A percentile compares a stretch with the other conserved stretches of the same genome.
Evolutionary conservation across 805 yeast genomes (phyloP).

Genomic region (Monosporozyma servazzii): DNA sequence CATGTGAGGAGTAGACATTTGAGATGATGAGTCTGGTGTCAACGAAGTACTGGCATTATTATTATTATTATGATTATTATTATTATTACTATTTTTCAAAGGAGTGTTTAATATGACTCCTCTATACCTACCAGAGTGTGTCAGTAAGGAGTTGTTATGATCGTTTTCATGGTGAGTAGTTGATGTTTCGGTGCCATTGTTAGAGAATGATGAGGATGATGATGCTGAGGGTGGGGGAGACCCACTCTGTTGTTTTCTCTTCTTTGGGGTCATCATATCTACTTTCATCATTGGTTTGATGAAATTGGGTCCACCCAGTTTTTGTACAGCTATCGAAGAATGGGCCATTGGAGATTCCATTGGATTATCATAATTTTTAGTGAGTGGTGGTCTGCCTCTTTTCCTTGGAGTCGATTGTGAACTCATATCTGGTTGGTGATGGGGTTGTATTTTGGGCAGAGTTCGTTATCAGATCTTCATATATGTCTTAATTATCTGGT

Average conservation of each 20-base stretch:
- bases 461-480: no score
- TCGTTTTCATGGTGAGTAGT: neutral
- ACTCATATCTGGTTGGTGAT: neutral
- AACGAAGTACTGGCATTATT: neutral
- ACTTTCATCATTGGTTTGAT: conserved; percentile 30
- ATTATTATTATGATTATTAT: neutral
- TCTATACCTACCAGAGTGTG: conserved; percentile 23
- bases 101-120: conserved; percentile 25
- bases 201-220: neutral
- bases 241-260: conserved; percentile 6
- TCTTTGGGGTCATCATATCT: conserved; percentile 9
- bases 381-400: conserved; percentile 31
- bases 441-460: no score
- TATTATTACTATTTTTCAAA: conserved; percentile 5
- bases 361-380: conserved; percentile 28
- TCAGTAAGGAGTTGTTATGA: conserved; percentile 2
- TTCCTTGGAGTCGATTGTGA: conserved; percentile 10
- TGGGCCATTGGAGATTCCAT: conserved; percentile 31
- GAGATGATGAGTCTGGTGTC: neutral
- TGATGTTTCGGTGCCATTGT: neutral
- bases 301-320: conserved; percentile 19
- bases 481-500: neutral
- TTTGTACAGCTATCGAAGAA: conserved; percentile 28
- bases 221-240: neutral
- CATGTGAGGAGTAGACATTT: neutral